These are phyloP conservation scores for Curvularia sp. DNA, from an alignment of 2,329 filamentous ascomycete genomes.

Conservation along the genomic window DNA sequence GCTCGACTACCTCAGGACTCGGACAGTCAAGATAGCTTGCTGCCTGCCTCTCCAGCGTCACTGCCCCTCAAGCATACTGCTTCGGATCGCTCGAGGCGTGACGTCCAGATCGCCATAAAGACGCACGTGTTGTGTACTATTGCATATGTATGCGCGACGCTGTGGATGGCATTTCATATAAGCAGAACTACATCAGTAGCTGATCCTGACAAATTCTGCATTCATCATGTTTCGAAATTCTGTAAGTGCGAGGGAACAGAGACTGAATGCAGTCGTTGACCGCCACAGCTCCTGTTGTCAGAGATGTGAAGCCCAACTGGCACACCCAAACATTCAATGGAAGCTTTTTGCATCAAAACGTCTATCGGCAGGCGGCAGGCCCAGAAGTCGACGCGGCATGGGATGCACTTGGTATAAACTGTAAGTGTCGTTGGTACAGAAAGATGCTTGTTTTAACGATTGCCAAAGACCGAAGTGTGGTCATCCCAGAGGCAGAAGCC, in stretches of 20 bases:
- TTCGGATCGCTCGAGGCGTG: conserved; percentile 14
- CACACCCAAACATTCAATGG: conserved; percentile 61
- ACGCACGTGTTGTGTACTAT: conserved; percentile 27
- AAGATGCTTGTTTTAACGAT: not conserved
- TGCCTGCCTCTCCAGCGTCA: conserved; percentile 15
- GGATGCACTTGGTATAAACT: conserved; percentile 60
- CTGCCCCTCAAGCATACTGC: conserved; percentile 1
- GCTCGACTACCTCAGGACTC: conserved; percentile 15
- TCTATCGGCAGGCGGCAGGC: conserved; percentile 59
- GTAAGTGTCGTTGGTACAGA: conserved; percentile 46
- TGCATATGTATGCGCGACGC: conserved; percentile 26
- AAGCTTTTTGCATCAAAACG: conserved; percentile 61
- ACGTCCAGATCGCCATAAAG: conserved; percentile 18
- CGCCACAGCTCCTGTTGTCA: conserved; percentile 41
- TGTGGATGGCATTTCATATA: conserved; percentile 27
- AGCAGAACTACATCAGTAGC: conserved; percentile 19
- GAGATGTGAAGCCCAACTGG: conserved; percentile 54
- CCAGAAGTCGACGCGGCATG: conserved; percentile 66
- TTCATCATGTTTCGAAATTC: conserved; percentile 39
- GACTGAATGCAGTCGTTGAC: not conserved
- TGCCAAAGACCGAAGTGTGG: conserved; percentile 46
- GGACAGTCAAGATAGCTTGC: conserved; percentile 23
- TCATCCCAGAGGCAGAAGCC: conserved; percentile 60
- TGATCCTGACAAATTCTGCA: conserved; percentile 36
- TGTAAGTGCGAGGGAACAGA: conserved; percentile 26